Evolutionary conservation across 352 stramenopile genomes (phyloP), one percentile per base, ranked within the genome.

Genomic region (Aphanomyces stellatus): DNA sequence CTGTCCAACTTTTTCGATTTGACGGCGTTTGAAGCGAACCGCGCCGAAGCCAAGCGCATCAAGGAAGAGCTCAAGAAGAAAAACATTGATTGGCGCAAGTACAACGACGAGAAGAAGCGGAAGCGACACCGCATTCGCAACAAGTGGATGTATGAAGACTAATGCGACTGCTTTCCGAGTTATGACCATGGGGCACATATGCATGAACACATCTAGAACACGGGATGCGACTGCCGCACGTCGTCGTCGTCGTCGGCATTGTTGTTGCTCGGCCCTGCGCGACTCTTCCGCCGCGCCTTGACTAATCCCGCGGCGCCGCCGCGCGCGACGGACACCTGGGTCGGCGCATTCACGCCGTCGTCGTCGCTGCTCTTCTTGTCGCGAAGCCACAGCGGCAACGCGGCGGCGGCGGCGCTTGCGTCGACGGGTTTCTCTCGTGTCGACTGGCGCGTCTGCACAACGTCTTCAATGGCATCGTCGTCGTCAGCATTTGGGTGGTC

Each of bases 1-100:
- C 91, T 95, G 85, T 87, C 81, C 65, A 81, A 91, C 70, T 95
- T 93, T 53, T 95, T 95, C 43, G 79, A 95, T 74, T 75, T 92
- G 53, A 77, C 62, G 2, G 74, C 81, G 11, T 75, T 95, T 13
- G 87, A 91, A 57, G 81, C 88, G 67, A 95, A 95, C 62, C 83
- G 87, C 27, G 79, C 84, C 53, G 81, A 94, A 46, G 85, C 87
- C 37, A 76, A 80, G 59, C 74, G 75, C 31, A 81, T 87, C 28
- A 88, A 91, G 60, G 81, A 93, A 63, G 74, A 88, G 56, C 80
- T 94, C 51, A 91, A 93, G 73, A 87, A 81, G 61, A 88, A 86
- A 46, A 81, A 91, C 65, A 85, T 93, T 61, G 79, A 95, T 72
- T 95, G 87, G 87, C 91, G 89, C 57, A 94, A 93, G 73, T 75